Conservation (phyloP, 352 stramenopile genomes). For the Pythium monospermum region DNA sequence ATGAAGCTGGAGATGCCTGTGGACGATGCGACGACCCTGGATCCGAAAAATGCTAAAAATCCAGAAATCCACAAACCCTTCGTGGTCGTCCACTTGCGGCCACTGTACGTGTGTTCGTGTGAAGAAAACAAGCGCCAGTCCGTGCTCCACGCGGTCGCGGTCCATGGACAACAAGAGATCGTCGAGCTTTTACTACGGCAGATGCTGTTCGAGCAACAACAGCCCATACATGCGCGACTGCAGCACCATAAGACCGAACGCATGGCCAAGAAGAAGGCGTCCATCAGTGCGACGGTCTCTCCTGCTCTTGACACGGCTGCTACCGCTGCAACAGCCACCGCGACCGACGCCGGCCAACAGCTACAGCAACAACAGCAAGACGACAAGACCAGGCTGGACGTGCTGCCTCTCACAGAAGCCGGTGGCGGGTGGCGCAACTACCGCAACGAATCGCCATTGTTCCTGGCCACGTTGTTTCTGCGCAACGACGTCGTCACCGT, state of each 20-base stretch:
- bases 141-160: conserved; percentile 54
- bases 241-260: not conserved
- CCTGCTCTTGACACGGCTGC: no score
- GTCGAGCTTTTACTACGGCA: conserved; percentile 42
- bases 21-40: not conserved
- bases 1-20: conserved; percentile 25
- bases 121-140: conserved; percentile 62
- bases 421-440: conserved; percentile 76
- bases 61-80: not conserved
- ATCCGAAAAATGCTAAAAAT: not conserved
- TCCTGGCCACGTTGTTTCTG: conserved; percentile 51
- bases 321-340: no score
- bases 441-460: conserved; percentile 60
- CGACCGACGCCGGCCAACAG: not conserved
- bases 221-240: conserved; percentile 7
- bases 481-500: conserved; percentile 35
- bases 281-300: conserved; percentile 3
- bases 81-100: conserved; percentile 24
- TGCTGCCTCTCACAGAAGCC: conserved; percentile 8
- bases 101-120: conserved; percentile 60
- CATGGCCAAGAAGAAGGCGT: conserved; percentile 2
- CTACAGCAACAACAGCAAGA: conserved; percentile 10
- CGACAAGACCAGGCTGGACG: conserved; percentile 16
- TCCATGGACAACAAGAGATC: conserved; percentile 48
- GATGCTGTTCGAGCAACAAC: conserved; percentile 37